These are phyloP conservation scores for Violaceomyces palustris DNA, from an alignment of 1,284 basidiomycete genomes.

Conservation along the genomic window DNA sequence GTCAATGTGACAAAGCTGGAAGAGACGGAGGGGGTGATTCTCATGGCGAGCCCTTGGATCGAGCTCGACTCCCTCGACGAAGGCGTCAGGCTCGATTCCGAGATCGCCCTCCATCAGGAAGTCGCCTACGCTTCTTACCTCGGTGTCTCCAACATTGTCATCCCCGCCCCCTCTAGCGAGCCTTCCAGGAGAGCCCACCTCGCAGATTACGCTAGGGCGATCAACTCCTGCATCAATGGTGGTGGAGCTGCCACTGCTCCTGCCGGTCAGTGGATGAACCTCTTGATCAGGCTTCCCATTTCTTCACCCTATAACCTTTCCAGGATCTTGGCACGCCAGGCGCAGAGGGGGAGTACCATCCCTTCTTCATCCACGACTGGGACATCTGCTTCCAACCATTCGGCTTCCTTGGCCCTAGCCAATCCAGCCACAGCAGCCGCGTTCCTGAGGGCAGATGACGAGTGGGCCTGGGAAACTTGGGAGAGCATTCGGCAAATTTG, in stretches of 20 bases:
- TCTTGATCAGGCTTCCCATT: slow-evolving; percentile 45
- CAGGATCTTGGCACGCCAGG: slow-evolving; percentile 33
- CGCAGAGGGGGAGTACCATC: slow-evolving; percentile 8
- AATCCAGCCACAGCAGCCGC: slow-evolving; percentile 59
- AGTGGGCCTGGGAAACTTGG: slow-evolving; percentile 86
- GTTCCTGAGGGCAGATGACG: slow-evolving; percentile 65
- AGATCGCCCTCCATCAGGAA: slow-evolving; percentile 90
- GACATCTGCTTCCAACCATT: slow-evolving; percentile 16
- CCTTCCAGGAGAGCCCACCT: slow-evolving; percentile 63
- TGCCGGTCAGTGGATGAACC: slow-evolving; percentile 34
- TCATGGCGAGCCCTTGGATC: slow-evolving; percentile 84
- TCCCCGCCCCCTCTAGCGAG: slow-evolving; percentile 79
- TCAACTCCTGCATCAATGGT: slow-evolving; percentile 54
- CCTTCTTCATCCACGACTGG: slow-evolving; percentile 19
- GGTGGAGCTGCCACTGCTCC: slow-evolving; percentile 36
- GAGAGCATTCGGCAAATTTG: slow-evolving; percentile 84
- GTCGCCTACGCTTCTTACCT: slow-evolving; percentile 88
- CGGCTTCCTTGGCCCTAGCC: slow-evolving; percentile 20
- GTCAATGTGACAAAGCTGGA: slow-evolving; percentile 82
- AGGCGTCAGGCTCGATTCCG: slow-evolving; percentile 91
- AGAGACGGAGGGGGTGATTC: slow-evolving; percentile 73
- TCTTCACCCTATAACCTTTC: slow-evolving; percentile 35
- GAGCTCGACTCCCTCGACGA: slow-evolving; percentile 89
- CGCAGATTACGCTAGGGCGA: slow-evolving; percentile 84
- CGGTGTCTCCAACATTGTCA: slow-evolving; percentile 73